Conservation (phyloP, 1,284 basidiomycete genomes). For the Puccinia polysora region DNA sequence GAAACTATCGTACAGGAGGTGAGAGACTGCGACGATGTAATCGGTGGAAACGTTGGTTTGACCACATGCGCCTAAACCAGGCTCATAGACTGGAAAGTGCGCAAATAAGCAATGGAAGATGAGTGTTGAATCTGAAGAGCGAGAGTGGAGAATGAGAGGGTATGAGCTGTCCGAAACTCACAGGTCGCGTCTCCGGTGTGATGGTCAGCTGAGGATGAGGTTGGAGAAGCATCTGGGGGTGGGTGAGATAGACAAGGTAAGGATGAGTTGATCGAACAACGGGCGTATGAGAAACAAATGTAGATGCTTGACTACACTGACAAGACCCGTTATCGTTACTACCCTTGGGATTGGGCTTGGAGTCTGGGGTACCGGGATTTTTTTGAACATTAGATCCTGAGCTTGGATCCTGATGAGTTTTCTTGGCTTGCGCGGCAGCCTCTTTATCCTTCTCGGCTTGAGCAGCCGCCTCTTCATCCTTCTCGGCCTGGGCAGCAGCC, state of each 20-base stretch:
- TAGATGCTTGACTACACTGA: too few relatives aligned
- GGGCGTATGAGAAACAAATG: too few relatives aligned
- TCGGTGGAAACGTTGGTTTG: constrained; percentile 60
- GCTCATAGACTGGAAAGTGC: constrained; percentile 53
- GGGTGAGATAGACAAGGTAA: neutral
- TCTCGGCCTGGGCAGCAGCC: neutral
- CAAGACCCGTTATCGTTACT: too few relatives aligned
- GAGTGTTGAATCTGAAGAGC: neutral
- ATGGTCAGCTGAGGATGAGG: neutral
- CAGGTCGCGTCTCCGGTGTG: constrained; percentile 40
- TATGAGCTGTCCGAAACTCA: neutral
- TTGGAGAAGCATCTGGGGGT: neutral
- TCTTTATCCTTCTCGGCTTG: neutral
- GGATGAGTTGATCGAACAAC: too few relatives aligned
- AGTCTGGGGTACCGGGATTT: constrained; percentile 3
- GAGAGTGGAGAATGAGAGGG: too few relatives aligned
- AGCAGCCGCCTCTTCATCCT: neutral
- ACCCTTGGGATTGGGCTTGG: too few relatives aligned
- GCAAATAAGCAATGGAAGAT: neutral
- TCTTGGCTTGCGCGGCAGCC: too few relatives aligned
- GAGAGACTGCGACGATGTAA: constrained; percentile 63
- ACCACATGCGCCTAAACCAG: constrained; percentile 68
- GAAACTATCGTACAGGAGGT: constrained; percentile 61
- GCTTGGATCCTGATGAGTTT: too few relatives aligned
- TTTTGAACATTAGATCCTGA: constrained; percentile 1